phyloP scores from a whole-genome alignment of 148 eudicot species.

The Oxyria digyna region DNA sequence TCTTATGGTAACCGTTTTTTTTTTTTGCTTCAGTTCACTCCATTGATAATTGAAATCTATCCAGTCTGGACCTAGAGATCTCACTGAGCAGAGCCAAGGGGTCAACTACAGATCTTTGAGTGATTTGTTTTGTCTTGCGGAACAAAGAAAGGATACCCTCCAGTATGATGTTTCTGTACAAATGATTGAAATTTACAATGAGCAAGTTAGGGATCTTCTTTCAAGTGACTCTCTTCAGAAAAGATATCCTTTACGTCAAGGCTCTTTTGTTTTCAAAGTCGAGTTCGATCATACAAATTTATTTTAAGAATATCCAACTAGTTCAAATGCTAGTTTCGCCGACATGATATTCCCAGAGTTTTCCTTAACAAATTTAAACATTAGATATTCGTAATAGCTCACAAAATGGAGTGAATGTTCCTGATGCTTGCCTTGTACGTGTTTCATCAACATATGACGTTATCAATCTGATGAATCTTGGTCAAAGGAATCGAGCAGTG shows the following conservation, averaged over 20 bases:
- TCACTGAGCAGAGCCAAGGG: slow-evolving; percentile 51
- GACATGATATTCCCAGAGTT: background rate
- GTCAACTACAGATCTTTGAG: slow-evolving; percentile 62
- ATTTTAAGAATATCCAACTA: background rate
- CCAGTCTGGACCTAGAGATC: slow-evolving; percentile 41
- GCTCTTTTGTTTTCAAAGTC: too few species aligned
- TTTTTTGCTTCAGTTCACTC: too few species aligned
- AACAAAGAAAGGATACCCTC: slow-evolving; percentile 32
- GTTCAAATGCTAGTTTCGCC: background rate
- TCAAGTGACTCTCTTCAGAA: slow-evolving; percentile 34
- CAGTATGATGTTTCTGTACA: slow-evolving; percentile 53
- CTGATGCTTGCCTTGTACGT: slow-evolving; percentile 31
- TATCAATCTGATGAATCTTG: slow-evolving; percentile 28
- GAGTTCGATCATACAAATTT: too few species aligned
- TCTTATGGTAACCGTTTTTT: too few species aligned
- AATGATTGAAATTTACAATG: slow-evolving; percentile 75
- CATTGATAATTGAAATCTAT: background rate
- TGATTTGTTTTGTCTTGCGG: slow-evolving; percentile 48
- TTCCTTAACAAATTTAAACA: slow-evolving; percentile 25
- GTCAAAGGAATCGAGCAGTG: slow-evolving; percentile 30
- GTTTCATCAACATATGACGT: slow-evolving; percentile 31
- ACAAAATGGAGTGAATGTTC: slow-evolving; percentile 36
- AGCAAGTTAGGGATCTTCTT: slow-evolving; percentile 63
- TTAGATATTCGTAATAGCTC: slow-evolving; percentile 27
- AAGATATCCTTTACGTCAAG: slow-evolving; percentile 78